Conservation (phyloP, 345 rosid genomes). For the Ricinus communis region DNA sequence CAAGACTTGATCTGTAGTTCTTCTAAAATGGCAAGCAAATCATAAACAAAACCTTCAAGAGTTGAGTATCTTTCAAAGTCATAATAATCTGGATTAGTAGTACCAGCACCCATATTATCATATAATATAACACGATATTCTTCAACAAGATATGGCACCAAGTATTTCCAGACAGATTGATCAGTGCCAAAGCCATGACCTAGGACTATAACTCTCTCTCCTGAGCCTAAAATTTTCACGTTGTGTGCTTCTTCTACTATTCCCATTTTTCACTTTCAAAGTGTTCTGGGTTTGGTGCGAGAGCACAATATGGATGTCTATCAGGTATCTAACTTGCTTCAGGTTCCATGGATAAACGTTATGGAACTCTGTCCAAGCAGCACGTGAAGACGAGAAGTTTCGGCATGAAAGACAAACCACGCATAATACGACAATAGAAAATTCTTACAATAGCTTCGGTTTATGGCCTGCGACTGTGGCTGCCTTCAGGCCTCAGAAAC, state of each 20-base stretch:
- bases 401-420: too few relatives aligned
- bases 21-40: slow-evolving; percentile 14
- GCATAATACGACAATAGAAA: too few relatives aligned
- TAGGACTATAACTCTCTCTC: neutral
- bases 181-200: slow-evolving; percentile 12
- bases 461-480: too few relatives aligned
- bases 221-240: slow-evolving; percentile 7
- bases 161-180: slow-evolving; percentile 6
- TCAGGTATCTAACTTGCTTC: too few relatives aligned
- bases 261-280: neutral
- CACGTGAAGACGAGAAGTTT: neutral
- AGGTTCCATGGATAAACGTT: neutral
- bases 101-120: slow-evolving; percentile 13
- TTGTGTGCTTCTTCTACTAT: slow-evolving; percentile 9
- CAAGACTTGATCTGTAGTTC: slow-evolving; percentile 12
- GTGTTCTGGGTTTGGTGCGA: too few relatives aligned
- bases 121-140: slow-evolving; percentile 5
- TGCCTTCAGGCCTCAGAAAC: too few relatives aligned
- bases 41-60: slow-evolving; percentile 16
- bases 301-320: too few relatives aligned
- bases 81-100: slow-evolving; percentile 10
- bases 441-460: too few relatives aligned
- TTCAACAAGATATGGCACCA: neutral
- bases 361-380: neutral
- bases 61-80: slow-evolving; percentile 10